A percentile compares a stretch with the other conserved stretches of the same genome.
Conservation (phyloP, 768 basidiomycete species). For the Amanita muscaria region DNA sequence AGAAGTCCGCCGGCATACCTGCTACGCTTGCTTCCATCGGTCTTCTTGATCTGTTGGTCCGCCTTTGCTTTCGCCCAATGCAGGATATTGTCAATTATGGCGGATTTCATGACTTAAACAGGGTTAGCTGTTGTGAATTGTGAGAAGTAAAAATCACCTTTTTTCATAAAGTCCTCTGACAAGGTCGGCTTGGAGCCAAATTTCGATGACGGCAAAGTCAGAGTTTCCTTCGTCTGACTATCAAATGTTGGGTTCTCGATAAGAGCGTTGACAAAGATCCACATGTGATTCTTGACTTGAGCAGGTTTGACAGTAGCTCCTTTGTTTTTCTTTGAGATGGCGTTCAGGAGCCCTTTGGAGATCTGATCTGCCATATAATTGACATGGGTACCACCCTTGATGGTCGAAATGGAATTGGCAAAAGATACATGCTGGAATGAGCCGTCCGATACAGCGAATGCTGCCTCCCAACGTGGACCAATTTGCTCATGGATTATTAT, state of each 20-base stretch:
- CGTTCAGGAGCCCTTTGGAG: conserved; percentile 71
- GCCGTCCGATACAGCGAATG: conserved; percentile 90
- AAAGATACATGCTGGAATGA: conserved; percentile 92
- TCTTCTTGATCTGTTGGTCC: conserved; percentile 93
- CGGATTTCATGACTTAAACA: conserved; percentile 67
- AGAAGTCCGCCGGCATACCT: conserved; percentile 35
- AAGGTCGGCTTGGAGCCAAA: conserved; percentile 83
- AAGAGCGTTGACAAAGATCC: conserved; percentile 93
- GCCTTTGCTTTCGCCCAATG: conserved; percentile 98
- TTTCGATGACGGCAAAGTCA: conserved; percentile 80
- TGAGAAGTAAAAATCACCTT: conserved; percentile 44
- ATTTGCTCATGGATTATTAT: conserved; percentile 75
- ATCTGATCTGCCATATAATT: conserved; percentile 78
- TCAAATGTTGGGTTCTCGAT: conserved; percentile 99
- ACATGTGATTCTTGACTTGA: conserved; percentile 97
- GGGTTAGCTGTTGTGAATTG: neutral
- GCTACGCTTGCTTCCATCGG: conserved; percentile 84
- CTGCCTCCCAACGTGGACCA: conserved; percentile 86
- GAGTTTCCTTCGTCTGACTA: conserved; percentile 95
- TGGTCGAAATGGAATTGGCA: conserved; percentile 95
- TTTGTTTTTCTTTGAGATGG: conserved; percentile 96
- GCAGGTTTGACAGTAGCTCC: conserved; percentile 86
- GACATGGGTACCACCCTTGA: conserved; percentile 95
- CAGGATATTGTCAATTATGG: conserved; percentile 85
- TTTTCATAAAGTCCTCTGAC: conserved; percentile 94